These are phyloP conservation scores for Zygoascus hellenicus DNA, from an alignment of 1,139 yeast genomes.

Conservation along the genomic window DNA sequence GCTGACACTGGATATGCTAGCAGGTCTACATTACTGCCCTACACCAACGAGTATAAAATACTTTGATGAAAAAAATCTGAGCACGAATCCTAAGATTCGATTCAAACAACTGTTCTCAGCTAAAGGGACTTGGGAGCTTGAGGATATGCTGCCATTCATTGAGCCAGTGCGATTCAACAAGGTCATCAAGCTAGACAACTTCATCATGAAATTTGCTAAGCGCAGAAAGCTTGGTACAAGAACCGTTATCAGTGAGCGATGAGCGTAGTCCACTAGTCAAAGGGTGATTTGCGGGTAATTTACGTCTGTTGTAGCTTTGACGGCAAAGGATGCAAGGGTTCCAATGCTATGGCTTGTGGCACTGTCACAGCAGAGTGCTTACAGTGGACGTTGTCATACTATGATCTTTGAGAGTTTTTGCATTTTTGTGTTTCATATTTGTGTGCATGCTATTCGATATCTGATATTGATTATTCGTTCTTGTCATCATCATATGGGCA, in stretches of 20 bases:
- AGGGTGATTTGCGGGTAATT: too few species aligned
- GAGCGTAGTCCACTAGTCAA: too few species aligned
- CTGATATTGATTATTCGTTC: too few species aligned
- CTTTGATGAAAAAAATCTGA: constrained; percentile 45
- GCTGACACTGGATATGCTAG: constrained; percentile 46
- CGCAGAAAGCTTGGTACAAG: constrained; percentile 54
- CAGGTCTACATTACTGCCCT: constrained; percentile 53
- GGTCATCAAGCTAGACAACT: constrained; percentile 19
- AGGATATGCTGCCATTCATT: constrained; percentile 68
- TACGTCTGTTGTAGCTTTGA: too few species aligned
- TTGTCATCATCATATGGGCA: too few species aligned
- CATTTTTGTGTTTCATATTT: too few species aligned
- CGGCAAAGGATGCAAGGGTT: too few species aligned
- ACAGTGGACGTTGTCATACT: too few species aligned
- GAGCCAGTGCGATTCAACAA: constrained; percentile 40
- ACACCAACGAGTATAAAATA: constrained; percentile 43
- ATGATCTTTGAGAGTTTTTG: too few species aligned
- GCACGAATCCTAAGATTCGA: constrained; percentile 49
- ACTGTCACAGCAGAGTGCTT: too few species aligned
- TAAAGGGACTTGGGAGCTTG: constrained; percentile 62
- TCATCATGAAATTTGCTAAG: constrained; percentile 54
- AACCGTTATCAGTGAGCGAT: constrained; percentile 29
- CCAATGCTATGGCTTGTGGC: too few species aligned
- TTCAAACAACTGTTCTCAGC: constrained; percentile 56
- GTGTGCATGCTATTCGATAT: too few species aligned